Evolutionary conservation across 2,329 filamentous ascomycete species (phyloP), one percentile per base, ranked within the genome.

Genomic region (Colletotrichum nymphaeae): DNA sequence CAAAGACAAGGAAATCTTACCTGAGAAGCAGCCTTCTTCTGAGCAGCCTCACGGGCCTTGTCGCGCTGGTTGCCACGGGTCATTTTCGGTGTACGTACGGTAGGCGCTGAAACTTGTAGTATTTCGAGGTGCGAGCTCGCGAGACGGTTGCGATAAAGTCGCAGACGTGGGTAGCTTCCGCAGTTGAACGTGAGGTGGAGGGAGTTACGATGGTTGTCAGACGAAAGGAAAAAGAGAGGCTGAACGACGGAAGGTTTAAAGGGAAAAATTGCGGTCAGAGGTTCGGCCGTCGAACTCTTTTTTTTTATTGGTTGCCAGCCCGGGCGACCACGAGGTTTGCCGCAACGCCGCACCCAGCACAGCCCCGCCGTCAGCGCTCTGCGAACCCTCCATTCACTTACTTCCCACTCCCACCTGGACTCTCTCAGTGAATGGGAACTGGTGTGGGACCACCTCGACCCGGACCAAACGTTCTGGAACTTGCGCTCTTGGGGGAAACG

Each of bases 11-110:
- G 32, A 37, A 64, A 65, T 57, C 88, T 78, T 85, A 95, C 93
- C 86, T 88, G 78, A 63, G 83, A 80, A 63, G 91, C 87, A 80
- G 88, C 83, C 79, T 92, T 91, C 88, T 97, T 96, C 80, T 92
- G 89, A 84, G 91, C 94, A 87, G 96, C 97, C 86, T 96, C 94
- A 75, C 96, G 93, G 79, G 94, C 93, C 87, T 96, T 95, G 76
- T 98, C 95, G 80, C 96, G 93, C 88, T 98, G 96, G 84, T 98
- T 98, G 78, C 96, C 96, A 84, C 96, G 94, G 78, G 96, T 92
- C 96, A 98, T 98, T 52, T 37, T 78, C 24, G 12, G 12, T 3
- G 12, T 4, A 49, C 8, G 42, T n/a, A n/a, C 16, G 42, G 42
- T 32, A 32, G 3, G 8, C 16, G 8, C 6, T 42, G 14, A 16